A percentile compares a stretch with the other conserved stretches of the same genome.
These are phyloP conservation scores for Iris pallida DNA, from an alignment of 116 monocot species.

Conservation along the genomic window DNA sequence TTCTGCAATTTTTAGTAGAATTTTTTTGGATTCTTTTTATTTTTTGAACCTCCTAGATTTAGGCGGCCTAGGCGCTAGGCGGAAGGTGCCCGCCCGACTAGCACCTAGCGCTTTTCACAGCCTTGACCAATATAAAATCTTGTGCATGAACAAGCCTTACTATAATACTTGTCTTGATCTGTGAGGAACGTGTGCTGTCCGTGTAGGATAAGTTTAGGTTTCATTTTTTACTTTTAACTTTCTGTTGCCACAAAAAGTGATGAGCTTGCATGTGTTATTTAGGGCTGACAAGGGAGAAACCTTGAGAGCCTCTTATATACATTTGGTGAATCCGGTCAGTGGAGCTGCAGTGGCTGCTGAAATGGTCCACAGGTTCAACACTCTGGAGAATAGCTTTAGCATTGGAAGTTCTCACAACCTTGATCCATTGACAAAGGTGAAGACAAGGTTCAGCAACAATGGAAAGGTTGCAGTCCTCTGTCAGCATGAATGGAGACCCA, in stretches of 20 bases:
- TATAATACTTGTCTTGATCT: no score
- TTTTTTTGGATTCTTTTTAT: no score
- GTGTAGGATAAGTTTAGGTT: no score
- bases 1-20: no score
- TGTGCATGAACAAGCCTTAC: no score
- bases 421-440: conserved; percentile 30
- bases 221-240: no score
- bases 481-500: conserved; percentile 51
- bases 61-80: no score
- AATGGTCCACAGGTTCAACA: conserved; percentile 32
- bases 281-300: conserved; percentile 54
- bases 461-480: conserved; percentile 32
- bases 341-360: conserved; percentile 43
- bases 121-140: no score
- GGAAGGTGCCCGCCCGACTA: no score
- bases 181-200: no score
- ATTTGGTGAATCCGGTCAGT: conserved; percentile 29
- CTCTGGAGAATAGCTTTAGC: conserved; percentile 34
- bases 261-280: background rate
- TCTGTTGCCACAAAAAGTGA: background rate
- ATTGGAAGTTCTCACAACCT: conserved; percentile 29
- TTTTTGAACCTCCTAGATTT: no score
- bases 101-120: no score
- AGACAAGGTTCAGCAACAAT: conserved; percentile 31
- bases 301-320: conserved; percentile 44